Evolutionary conservation across 2,329 filamentous ascomycete genomes (phyloP).

Genomic region (Penicillium palitans): DNA sequence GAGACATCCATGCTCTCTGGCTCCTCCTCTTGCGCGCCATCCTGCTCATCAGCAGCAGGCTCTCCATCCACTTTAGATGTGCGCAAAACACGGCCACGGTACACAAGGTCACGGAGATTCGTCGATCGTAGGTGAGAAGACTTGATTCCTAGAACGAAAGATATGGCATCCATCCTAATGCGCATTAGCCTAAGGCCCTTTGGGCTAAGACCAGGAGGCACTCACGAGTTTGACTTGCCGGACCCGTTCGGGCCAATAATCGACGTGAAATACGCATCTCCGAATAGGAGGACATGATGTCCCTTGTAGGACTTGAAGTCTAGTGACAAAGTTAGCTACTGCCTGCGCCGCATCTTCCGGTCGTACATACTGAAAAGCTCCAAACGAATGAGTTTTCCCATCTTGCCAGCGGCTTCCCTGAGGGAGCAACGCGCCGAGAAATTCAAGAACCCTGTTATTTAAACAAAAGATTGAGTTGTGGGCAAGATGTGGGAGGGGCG

Average conservation of each 20-base stretch:
- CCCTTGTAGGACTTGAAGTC: conserved; percentile 99
- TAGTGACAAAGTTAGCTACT: conserved; percentile 44
- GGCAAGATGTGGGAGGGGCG: conserved; percentile 24
- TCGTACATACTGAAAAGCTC: conserved; percentile 79
- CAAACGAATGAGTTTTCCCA: conserved; percentile 94
- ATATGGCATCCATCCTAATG: conserved; percentile 93
- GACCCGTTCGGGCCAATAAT: conserved; percentile 99
- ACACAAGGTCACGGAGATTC: conserved; percentile 91
- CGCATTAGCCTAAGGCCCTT: conserved; percentile 23
- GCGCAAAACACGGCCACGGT: conserved; percentile 89
- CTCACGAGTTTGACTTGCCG: conserved; percentile 95
- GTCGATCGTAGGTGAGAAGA: conserved; percentile 95
- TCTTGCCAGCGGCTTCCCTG: conserved; percentile 51
- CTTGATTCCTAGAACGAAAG: conserved; percentile 97
- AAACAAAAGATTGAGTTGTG: conserved; percentile 14
- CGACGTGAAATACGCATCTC: conserved; percentile 97
- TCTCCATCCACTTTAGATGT: conserved; percentile 86
- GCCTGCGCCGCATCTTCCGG: conserved; percentile 7
- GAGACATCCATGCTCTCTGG: conserved; percentile 58
- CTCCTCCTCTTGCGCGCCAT: conserved; percentile 64
- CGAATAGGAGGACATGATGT: conserved; percentile 89
- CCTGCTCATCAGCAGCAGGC: conserved; percentile 62
- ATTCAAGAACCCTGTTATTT: conserved; percentile 17
- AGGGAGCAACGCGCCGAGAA: conserved; percentile 23
- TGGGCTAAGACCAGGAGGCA: conserved; percentile 17